A percentile compares a stretch with the other conserved stretches of the same genome.
phyloP scores from a whole-genome alignment of 1,284 basidiomycete genomes.

The Phenoliferia sp. region DNA sequence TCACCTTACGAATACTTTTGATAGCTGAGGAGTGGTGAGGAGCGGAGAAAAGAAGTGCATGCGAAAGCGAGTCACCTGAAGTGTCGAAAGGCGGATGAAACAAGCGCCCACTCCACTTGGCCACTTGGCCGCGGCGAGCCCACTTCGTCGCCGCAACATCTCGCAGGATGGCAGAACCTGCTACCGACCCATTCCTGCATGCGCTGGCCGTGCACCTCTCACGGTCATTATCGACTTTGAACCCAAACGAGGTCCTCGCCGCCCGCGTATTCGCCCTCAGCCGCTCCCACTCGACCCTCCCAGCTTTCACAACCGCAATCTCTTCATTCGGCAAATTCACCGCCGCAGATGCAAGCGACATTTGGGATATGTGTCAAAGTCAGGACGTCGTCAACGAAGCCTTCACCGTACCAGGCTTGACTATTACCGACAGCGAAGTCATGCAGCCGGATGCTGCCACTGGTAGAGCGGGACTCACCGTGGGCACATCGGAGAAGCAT shows the following conservation, averaged over 20 bases:
- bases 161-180: no score
- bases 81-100: no score
- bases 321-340: slow-evolving; percentile 80
- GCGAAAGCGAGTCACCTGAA: no score
- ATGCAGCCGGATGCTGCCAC: slow-evolving; percentile 14
- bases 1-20: no score
- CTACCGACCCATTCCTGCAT: slow-evolving; percentile 15
- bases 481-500: slow-evolving; percentile 33
- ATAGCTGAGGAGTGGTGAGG: no score
- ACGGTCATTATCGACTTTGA: slow-evolving; percentile 67
- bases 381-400: slow-evolving; percentile 26
- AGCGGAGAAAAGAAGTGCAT: no score
- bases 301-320: slow-evolving; percentile 54
- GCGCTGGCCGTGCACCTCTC: slow-evolving; percentile 50
- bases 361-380: slow-evolving; percentile 40
- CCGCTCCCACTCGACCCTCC: slow-evolving; percentile 9
- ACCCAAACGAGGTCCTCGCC: slow-evolving; percentile 76
- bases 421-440: slow-evolving; percentile 19
- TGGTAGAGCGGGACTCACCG: slow-evolving; percentile 14
- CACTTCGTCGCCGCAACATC: no score
- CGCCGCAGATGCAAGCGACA: slow-evolving; percentile 55
- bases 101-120: no score
- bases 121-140: no score
- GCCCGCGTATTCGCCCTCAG: slow-evolving; percentile 67
- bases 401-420: slow-evolving; percentile 20